phyloP scores from a whole-genome alignment of 306 rosid genomes.

The Datisca glomerata region DNA sequence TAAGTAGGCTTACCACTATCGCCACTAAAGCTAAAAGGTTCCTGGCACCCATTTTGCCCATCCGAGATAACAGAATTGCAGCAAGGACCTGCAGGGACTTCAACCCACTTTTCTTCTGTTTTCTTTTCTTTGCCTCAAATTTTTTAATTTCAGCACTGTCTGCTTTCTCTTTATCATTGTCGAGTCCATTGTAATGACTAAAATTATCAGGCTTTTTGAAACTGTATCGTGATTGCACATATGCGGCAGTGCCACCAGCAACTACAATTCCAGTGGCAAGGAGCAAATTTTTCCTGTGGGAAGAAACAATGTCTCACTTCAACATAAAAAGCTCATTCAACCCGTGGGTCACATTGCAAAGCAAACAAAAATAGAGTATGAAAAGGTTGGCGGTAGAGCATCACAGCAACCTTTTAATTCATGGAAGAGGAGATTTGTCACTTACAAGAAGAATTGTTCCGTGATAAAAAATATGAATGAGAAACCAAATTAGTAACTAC shows the following conservation, averaged over 20 bases:
- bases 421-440: no score
- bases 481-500: no score
- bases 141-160: conserved; percentile 18
- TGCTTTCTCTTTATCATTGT: conserved; percentile 21
- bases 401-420: no score
- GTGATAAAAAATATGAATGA: no score
- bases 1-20: conserved; percentile 50
- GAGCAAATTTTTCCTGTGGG: conserved; percentile 56
- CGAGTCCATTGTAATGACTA: conserved; percentile 41
- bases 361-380: no score
- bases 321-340: conserved; percentile 11
- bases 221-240: conserved; percentile 54
- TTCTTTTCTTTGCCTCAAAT: conserved; percentile 17
- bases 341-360: no score
- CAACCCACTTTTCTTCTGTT: conserved; percentile 46
- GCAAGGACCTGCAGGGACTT: conserved; percentile 72
- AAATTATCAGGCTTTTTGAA: conserved; percentile 25
- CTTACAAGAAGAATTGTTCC: no score
- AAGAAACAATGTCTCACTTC: no score
- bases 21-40: conserved; percentile 53
- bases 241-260: conserved; percentile 86
- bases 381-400: no score
- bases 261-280: conserved; percentile 75
- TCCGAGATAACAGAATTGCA: conserved; percentile 56
- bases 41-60: conserved; percentile 64